Percentiles rank a stretch among this genome's conserved stretches.
phyloP scores from a whole-genome alignment of 768 basidiomycete genomes.

The Suillus weaverae region DNA sequence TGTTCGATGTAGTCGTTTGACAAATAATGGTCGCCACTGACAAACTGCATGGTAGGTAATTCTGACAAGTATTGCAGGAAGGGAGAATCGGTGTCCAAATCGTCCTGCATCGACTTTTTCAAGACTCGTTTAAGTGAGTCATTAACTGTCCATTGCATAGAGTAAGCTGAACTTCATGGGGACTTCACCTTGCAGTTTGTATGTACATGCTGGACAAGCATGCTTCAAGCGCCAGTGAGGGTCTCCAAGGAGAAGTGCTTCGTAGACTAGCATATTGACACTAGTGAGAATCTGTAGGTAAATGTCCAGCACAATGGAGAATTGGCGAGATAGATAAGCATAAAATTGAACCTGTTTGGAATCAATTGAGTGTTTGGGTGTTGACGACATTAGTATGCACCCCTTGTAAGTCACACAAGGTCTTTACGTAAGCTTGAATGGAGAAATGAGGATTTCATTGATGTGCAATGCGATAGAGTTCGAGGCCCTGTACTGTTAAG shows the following conservation, averaged over 20 bases:
- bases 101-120: too few relatives aligned
- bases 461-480: constrained; percentile 14
- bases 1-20: too few relatives aligned
- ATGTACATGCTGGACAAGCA: constrained; percentile 13
- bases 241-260: constrained; percentile 9
- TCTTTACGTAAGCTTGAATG: constrained; percentile 21
- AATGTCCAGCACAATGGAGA: constrained; percentile 25
- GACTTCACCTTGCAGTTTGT: constrained; percentile 1
- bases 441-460: constrained; percentile 18
- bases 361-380: background rate
- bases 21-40: too few relatives aligned
- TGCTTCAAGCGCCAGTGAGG: constrained; percentile 10
- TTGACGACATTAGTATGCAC: background rate
- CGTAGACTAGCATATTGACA: constrained; percentile 15
- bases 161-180: constrained; percentile 4
- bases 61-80: too few relatives aligned
- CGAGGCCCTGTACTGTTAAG: constrained; percentile 2
- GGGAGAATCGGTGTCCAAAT: too few relatives aligned
- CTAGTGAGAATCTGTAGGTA: constrained; percentile 24
- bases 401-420: constrained; percentile 20
- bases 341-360: constrained; percentile 10
- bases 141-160: constrained; percentile 14
- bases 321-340: constrained; percentile 17
- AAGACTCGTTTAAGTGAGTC: constrained; percentile 7
- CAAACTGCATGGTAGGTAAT: too few relatives aligned